These are phyloP conservation scores for Xylariomycetidae sp. DNA, from an alignment of 2,329 filamentous ascomycete genomes.

Conservation along the genomic window DNA sequence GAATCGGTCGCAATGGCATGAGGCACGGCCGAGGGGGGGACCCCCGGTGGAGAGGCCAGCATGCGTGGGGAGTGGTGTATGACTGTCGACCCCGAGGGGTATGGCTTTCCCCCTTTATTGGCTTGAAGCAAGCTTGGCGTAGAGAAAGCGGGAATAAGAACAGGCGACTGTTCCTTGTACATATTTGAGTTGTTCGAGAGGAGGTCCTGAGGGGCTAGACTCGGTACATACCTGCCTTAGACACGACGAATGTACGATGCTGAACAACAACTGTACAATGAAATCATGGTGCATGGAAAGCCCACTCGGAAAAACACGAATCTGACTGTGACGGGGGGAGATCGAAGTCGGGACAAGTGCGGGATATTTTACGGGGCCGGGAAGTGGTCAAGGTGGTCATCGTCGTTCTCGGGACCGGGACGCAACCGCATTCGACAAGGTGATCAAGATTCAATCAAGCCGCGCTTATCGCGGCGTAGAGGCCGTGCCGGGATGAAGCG, in stretches of 20 bases:
- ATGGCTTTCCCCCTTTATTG: slow-evolving; percentile 5
- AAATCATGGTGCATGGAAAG: slow-evolving; percentile 1
- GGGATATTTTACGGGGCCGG: too few species aligned
- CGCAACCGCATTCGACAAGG: too few species aligned
- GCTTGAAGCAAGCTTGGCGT: slow-evolving; percentile 12
- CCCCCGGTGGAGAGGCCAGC: slow-evolving; percentile 1
- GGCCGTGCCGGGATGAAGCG: too few species aligned
- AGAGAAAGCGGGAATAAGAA: slow-evolving; percentile 5
- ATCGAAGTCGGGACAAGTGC: too few species aligned
- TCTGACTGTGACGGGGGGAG: too few species aligned
- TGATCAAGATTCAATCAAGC: too few species aligned
- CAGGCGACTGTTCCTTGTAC: slow-evolving; percentile 7
- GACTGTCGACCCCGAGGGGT: slow-evolving; percentile 7
- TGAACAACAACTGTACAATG: slow-evolving; percentile 2
- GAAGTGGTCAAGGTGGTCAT: too few species aligned
- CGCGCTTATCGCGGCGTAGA: too few species aligned
- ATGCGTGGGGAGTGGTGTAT: slow-evolving; percentile 10
- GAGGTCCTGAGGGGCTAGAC: neutral
- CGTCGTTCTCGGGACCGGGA: too few species aligned
- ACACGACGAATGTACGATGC: neutral
- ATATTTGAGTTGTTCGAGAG: slow-evolving; percentile 1
- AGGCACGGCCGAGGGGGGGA: slow-evolving; percentile 9
- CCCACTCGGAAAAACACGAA: neutral
- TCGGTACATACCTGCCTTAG: neutral
- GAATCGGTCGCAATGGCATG: too few species aligned